phyloP scores from a whole-genome alignment of 2,329 filamentous ascomycete species.

The Trichoderma citrinoviride region DNA sequence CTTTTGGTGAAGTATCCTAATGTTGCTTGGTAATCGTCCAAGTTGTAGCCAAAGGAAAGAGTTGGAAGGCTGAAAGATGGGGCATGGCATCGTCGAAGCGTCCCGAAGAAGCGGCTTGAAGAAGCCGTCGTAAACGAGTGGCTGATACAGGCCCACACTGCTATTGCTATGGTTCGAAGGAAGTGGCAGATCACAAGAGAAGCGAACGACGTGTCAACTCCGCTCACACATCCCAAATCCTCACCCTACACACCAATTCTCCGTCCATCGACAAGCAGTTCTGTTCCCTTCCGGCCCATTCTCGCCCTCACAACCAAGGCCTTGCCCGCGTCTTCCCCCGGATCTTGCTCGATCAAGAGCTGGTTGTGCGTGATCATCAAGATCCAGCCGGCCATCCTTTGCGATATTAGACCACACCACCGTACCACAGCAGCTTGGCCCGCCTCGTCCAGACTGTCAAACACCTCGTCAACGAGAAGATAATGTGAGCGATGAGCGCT shows the following conservation, averaged over 20 bases:
- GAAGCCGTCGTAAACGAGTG: too few species aligned
- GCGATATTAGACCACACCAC: constrained; percentile 24
- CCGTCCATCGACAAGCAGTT: constrained; percentile 20
- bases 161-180: too few species aligned
- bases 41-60: too few species aligned
- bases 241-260: constrained; percentile 21
- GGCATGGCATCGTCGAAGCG: too few species aligned
- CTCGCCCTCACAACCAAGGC: constrained; percentile 21
- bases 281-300: constrained; percentile 24
- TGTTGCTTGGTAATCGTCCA: background rate
- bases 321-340: constrained; percentile 18
- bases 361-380: constrained; percentile 27
- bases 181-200: too few species aligned
- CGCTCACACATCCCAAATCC: background rate
- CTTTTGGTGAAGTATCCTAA: too few species aligned
- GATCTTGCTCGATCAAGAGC: constrained; percentile 24
- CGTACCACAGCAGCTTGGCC: constrained; percentile 25
- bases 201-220: too few species aligned
- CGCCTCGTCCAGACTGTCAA: constrained; percentile 25
- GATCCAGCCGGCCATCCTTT: constrained; percentile 23
- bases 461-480: constrained; percentile 26
- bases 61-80: too few species aligned
- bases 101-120: too few species aligned
- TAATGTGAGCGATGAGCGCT: constrained; percentile 27
- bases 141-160: too few species aligned